phyloP scores from a whole-genome alignment of 1,284 basidiomycete genomes.

The Cystobasidium slooffiae region DNA sequence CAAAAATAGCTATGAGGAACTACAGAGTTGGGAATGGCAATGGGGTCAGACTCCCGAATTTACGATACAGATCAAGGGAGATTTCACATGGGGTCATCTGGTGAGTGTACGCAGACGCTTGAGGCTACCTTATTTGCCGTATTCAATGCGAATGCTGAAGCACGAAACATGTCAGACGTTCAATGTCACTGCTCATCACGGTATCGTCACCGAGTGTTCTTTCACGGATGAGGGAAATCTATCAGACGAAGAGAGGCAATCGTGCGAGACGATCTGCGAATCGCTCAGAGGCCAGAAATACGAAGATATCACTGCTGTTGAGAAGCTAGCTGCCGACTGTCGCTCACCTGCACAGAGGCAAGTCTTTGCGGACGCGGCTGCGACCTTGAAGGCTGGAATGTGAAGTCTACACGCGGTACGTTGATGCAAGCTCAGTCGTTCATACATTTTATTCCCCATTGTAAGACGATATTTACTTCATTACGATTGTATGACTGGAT shows the following conservation, averaged over 20 bases:
- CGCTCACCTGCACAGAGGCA: constrained; percentile 4
- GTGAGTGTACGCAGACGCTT: constrained; percentile 25
- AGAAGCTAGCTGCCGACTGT: not conserved
- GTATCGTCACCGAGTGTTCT: constrained; percentile 57
- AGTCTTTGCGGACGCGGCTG: constrained; percentile 6
- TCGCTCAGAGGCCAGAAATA: constrained; percentile 48
- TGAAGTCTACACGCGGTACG: not conserved
- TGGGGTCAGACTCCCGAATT: constrained; percentile 96
- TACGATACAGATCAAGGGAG: constrained; percentile 58
- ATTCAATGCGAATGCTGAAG: not conserved
- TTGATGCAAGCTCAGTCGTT: not conserved
- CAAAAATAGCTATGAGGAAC: constrained; percentile 69
- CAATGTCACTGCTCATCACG: constrained; percentile 59
- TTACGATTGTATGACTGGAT: too few species aligned
- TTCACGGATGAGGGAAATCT: constrained; percentile 16
- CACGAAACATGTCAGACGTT: constrained; percentile 54
- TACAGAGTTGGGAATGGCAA: constrained; percentile 90
- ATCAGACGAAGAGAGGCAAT: constrained; percentile 16
- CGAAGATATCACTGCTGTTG: constrained; percentile 44
- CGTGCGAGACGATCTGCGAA: constrained; percentile 22
- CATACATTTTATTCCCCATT: too few species aligned
- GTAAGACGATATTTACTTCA: too few species aligned
- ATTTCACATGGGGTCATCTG: constrained; percentile 42
- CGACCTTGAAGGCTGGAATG: constrained; percentile 11
- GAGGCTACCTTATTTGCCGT: not conserved